Percentiles rank a stretch among this genome's conserved stretches.
phyloP scores from a whole-genome alignment of 2,329 filamentous ascomycete genomes.

The Aspergillus transmontanensis region DNA sequence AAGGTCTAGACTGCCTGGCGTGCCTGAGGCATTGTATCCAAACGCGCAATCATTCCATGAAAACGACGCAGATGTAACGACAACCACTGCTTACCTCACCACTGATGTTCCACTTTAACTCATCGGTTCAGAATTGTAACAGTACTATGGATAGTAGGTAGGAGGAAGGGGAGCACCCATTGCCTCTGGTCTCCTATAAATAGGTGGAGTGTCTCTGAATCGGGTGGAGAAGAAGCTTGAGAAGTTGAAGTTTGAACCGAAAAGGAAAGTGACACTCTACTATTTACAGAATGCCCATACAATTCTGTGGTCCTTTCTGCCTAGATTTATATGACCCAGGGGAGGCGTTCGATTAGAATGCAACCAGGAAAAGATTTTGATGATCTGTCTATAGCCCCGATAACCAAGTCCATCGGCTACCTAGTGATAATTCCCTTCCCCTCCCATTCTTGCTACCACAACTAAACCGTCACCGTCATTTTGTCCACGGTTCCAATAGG shows the following conservation, averaged over 20 bases:
- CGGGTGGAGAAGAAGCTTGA: slow-evolving; percentile 6
- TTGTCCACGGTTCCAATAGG: not conserved
- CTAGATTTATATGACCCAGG: not conserved
- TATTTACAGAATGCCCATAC: not conserved
- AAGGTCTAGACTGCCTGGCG: slow-evolving; percentile 18
- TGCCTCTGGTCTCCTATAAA: slow-evolving; percentile 7
- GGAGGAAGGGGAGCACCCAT: not conserved
- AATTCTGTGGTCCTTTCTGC: not conserved
- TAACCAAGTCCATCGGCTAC: not conserved
- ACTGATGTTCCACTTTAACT: slow-evolving; percentile 1
- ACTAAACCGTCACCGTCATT: not conserved
- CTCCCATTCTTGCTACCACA: not conserved
- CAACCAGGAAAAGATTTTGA: not conserved
- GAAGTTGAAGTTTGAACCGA: not conserved
- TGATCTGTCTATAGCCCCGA: not conserved
- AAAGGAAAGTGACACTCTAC: not conserved
- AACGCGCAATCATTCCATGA: slow-evolving; percentile 1
- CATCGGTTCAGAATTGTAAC: not conserved
- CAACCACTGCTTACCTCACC: slow-evolving; percentile 13
- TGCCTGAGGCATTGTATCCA: slow-evolving; percentile 6
- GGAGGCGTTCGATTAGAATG: not conserved
- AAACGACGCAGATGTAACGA: slow-evolving; percentile 4
- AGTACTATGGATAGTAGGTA: not conserved
- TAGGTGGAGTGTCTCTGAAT: slow-evolving; percentile 10
- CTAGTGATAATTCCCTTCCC: not conserved